phyloP scores from a whole-genome alignment of 1,284 basidiomycete species.

The Leccinum pachyderme region DNA sequence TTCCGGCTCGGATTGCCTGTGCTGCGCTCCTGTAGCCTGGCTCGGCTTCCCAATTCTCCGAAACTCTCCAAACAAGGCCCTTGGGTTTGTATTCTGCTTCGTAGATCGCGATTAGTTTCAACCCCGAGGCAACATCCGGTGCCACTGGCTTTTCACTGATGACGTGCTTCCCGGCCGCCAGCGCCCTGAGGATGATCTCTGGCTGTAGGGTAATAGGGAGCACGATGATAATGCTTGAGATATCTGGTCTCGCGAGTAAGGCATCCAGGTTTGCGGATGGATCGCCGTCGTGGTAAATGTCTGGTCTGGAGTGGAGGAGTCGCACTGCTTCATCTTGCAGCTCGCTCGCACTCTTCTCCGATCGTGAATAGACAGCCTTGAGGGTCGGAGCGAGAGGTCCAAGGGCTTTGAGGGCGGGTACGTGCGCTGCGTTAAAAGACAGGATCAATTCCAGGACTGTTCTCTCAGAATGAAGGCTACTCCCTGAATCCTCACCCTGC shows the following conservation, averaged over 20 bases:
- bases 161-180: conserved; percentile 80
- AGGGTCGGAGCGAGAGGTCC: conserved; percentile 45
- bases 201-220: conserved; percentile 80
- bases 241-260: conserved; percentile 64
- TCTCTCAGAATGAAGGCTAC: conserved; percentile 4
- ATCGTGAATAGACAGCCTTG: conserved; percentile 79
- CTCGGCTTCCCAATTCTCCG: conserved; percentile 81
- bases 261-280: conserved; percentile 52
- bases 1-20: conserved; percentile 51
- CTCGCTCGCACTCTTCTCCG: conserved; percentile 55
- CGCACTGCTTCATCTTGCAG: conserved; percentile 46
- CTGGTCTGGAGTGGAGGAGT: conserved; percentile 41
- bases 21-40: conserved; percentile 54
- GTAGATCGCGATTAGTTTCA: conserved; percentile 65
- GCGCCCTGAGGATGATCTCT: conserved; percentile 55
- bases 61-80: conserved; percentile 80
- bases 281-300: conserved; percentile 57
- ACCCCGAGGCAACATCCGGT: conserved; percentile 61
- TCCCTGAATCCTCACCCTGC: conserved; percentile 47
- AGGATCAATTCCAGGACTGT: conserved; percentile 25
- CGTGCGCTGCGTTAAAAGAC: conserved; percentile 50
- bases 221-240: conserved; percentile 71
- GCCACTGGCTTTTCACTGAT: conserved; percentile 87
- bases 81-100: conserved; percentile 62
- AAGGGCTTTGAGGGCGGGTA: conserved; percentile 65